phyloP scores from a whole-genome alignment of 202 grass and related monocot genomes.

The Zizania palustris region DNA sequence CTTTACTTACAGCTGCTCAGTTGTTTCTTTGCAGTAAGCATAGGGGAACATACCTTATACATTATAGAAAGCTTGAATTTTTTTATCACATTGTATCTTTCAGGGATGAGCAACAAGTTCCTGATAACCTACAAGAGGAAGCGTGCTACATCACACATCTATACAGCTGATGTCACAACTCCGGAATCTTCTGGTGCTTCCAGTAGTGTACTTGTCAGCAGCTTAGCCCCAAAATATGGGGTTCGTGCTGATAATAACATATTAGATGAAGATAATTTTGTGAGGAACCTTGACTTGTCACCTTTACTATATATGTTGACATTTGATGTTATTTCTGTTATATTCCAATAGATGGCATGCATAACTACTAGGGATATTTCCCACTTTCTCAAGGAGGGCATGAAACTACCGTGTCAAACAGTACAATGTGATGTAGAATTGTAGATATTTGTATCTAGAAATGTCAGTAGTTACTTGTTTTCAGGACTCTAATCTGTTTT shows the following conservation, averaged over 20 bases:
- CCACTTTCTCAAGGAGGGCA: not conserved
- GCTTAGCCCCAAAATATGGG: too few species aligned
- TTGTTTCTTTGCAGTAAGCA: conserved; percentile 30
- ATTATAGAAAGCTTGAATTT: not conserved
- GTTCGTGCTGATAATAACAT: too few species aligned
- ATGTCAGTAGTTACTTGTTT: conserved; percentile 8
- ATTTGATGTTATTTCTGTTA: not conserved
- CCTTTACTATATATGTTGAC: not conserved
- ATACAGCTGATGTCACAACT: conserved; percentile 10
- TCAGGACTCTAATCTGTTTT: not conserved
- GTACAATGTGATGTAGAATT: not conserved
- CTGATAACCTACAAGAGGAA: conserved; percentile 67
- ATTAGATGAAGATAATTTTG: conserved; percentile 32
- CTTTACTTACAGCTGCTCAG: conserved; percentile 21
- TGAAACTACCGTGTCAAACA: not conserved
- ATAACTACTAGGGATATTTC: not conserved
- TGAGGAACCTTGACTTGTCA: conserved; percentile 36
- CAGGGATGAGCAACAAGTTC: conserved; percentile 45
- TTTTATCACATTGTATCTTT: not conserved
- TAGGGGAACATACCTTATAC: conserved; percentile 13
- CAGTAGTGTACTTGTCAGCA: too few species aligned
- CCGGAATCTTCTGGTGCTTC: conserved; percentile 21
- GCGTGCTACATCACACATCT: conserved; percentile 27
- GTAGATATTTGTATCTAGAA: not conserved
- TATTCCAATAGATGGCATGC: not conserved